Evolutionary conservation across 2,329 filamentous ascomycete genomes (phyloP).

Genomic region (Aspergillus cejpii): DNA sequence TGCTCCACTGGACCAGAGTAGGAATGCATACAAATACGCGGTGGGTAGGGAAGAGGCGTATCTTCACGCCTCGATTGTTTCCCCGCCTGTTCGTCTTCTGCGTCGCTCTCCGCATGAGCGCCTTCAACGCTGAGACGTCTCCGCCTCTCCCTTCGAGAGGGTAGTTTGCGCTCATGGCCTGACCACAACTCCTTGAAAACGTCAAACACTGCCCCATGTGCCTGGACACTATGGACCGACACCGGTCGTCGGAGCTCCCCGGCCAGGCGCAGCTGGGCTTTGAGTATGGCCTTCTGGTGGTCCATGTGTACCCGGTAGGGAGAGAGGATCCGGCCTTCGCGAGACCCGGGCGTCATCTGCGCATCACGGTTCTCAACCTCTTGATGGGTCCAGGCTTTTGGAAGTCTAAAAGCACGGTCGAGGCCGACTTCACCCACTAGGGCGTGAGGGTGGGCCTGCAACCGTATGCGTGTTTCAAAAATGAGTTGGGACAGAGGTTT

Average conservation of each 20-base stretch:
- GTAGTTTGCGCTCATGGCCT: slow-evolving; percentile 48
- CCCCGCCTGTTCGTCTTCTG: slow-evolving; percentile 19
- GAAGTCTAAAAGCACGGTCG: slow-evolving; percentile 56
- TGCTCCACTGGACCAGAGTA: slow-evolving; percentile 74
- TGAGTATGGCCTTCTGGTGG: slow-evolving; percentile 54
- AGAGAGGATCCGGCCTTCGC: slow-evolving; percentile 53
- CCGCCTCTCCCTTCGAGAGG: slow-evolving; percentile 46
- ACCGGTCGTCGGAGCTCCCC: slow-evolving; percentile 53
- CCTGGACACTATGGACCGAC: slow-evolving; percentile 58
- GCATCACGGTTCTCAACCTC: slow-evolving; percentile 30
- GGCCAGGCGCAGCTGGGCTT: slow-evolving; percentile 52
- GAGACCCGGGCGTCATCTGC: slow-evolving; percentile 51
- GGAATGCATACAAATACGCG: slow-evolving; percentile 86
- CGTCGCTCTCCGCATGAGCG: slow-evolving; percentile 27
- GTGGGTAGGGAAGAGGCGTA: slow-evolving; percentile 62
- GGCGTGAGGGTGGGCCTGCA: slow-evolving; percentile 48
- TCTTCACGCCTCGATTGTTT: background rate
- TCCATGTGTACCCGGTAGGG: slow-evolving; percentile 51
- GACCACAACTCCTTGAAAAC: slow-evolving; percentile 52
- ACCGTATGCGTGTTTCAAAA: slow-evolving; percentile 42
- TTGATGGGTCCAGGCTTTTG: slow-evolving; percentile 43
- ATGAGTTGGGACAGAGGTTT: slow-evolving; percentile 49
- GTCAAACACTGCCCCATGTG: slow-evolving; percentile 54
- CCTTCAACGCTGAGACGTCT: slow-evolving; percentile 28
- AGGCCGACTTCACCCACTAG: slow-evolving; percentile 58